phyloP scores from a whole-genome alignment of 768 basidiomycete genomes.

The Suillus subluteus region DNA sequence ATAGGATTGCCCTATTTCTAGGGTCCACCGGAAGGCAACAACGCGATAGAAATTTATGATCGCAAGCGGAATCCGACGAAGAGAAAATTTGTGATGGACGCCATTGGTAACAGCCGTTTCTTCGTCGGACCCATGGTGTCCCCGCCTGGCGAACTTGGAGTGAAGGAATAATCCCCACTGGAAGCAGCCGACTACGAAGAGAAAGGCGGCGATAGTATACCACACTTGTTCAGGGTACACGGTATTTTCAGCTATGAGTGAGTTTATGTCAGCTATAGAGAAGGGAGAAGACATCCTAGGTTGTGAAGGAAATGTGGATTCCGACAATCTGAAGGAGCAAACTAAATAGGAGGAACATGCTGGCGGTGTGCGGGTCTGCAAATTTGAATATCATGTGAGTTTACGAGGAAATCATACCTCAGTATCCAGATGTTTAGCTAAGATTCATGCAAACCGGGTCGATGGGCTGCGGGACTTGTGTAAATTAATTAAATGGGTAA shows the following conservation, averaged over 20 bases:
- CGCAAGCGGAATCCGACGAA: slow-evolving; percentile 41
- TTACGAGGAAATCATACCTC: neutral
- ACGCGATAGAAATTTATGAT: slow-evolving; percentile 49
- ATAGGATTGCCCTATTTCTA: slow-evolving; percentile 46
- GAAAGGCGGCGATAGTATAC: slow-evolving; percentile 20
- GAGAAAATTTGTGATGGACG: slow-evolving; percentile 38
- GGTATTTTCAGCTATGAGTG: no score
- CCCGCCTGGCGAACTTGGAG: slow-evolving; percentile 21
- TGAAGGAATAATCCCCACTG: slow-evolving; percentile 30
- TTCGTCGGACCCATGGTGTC: slow-evolving; percentile 17
- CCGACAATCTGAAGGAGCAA: neutral
- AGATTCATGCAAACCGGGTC: neutral
- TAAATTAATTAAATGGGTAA: neutral
- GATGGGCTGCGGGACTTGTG: neutral
- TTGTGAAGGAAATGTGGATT: slow-evolving; percentile 5
- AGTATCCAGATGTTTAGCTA: no score
- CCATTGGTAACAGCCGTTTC: slow-evolving; percentile 15
- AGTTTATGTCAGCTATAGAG: neutral
- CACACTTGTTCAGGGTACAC: slow-evolving; percentile 20
- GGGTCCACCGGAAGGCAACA: slow-evolving; percentile 50
- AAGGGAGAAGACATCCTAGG: neutral
- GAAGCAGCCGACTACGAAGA: slow-evolving; percentile 23
- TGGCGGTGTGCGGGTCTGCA: neutral
- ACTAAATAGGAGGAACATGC: neutral
- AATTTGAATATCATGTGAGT: neutral